These are phyloP conservation scores for Petasospora rhodanensis DNA, from an alignment of 1,139 yeast species.

Conservation along the genomic window DNA sequence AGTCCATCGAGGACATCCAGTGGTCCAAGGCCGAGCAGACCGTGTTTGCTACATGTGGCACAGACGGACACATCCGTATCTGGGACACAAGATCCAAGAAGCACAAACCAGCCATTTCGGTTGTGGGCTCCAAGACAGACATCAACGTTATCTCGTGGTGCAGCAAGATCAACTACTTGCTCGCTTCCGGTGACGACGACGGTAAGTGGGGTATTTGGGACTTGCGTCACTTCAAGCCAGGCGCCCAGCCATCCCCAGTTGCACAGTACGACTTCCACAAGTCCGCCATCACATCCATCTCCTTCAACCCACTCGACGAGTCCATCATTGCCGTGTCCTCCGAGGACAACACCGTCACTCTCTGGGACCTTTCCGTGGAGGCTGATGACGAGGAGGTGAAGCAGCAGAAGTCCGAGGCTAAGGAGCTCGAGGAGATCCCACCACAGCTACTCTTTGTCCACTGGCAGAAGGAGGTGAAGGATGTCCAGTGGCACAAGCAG, in stretches of 20 bases:
- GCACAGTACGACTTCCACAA: slow-evolving; percentile 95
- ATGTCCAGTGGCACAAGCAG: slow-evolving; percentile 96
- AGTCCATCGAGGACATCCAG: slow-evolving; percentile 89
- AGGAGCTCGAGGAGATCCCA: slow-evolving; percentile 86
- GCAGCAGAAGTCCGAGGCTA: slow-evolving; percentile 61
- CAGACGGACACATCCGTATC: slow-evolving; percentile 86
- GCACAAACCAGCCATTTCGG: slow-evolving; percentile 85
- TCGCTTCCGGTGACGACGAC: slow-evolving; percentile 96
- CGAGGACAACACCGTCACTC: slow-evolving; percentile 92
- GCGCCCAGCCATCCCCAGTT: slow-evolving; percentile 65
- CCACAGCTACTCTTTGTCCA: slow-evolving; percentile 95
- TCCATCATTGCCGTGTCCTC: slow-evolving; percentile 93
- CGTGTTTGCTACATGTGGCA: slow-evolving; percentile 90
- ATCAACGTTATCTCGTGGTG: slow-evolving; percentile 97
- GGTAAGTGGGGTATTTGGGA: slow-evolving; percentile 99
- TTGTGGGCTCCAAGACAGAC: slow-evolving; percentile 78
- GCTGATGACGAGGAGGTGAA: slow-evolving; percentile 94
- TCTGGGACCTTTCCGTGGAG: slow-evolving; percentile 97
- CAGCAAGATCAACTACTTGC: slow-evolving; percentile 72
- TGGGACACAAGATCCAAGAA: slow-evolving; percentile 97
- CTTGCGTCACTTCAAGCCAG: slow-evolving; percentile 73
- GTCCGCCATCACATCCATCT: slow-evolving; percentile 86
- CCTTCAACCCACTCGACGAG: slow-evolving; percentile 94
- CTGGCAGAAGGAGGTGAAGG: slow-evolving; percentile 97
- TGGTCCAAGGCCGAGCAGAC: slow-evolving; percentile 93